Conservation (phyloP, 78 protist genomes). For the Trichosphaerium sp. region DNA sequence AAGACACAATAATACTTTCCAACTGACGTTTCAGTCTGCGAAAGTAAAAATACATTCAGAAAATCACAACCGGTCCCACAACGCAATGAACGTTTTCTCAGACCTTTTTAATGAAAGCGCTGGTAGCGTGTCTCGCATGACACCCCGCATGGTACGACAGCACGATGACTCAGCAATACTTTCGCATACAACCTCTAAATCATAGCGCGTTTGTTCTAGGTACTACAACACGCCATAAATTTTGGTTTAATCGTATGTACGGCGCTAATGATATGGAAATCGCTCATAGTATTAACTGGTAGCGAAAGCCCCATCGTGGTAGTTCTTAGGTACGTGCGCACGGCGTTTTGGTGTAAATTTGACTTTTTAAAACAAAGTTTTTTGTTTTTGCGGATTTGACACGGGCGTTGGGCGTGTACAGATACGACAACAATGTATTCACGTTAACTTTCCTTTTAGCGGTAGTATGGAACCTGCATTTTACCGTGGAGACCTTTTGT, state of each 20-base stretch:
- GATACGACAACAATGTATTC: not conserved
- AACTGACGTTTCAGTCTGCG: too few relatives aligned
- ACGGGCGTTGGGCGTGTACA: too few relatives aligned
- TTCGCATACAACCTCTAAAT: too few relatives aligned
- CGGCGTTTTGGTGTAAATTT: not conserved
- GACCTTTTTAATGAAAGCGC: too few relatives aligned
- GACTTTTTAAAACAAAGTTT: not conserved
- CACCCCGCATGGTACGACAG: too few relatives aligned
- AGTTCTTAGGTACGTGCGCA: slow-evolving; percentile 58
- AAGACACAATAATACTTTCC: too few relatives aligned
- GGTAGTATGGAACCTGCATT: slow-evolving; percentile 93
- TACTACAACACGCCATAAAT: slow-evolving; percentile 51
- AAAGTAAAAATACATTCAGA: too few relatives aligned
- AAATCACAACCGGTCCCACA: too few relatives aligned
- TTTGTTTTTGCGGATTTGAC: not conserved
- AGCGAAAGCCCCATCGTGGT: slow-evolving; percentile 90
- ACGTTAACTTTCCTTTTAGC: slow-evolving; percentile 15
- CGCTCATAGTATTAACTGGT: slow-evolving; percentile 67
- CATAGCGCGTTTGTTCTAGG: too few relatives aligned
- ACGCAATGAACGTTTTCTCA: too few relatives aligned
- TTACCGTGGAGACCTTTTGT: slow-evolving; percentile 81
- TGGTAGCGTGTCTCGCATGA: too few relatives aligned
- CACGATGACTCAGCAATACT: too few relatives aligned
- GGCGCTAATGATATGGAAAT: slow-evolving; percentile 87
- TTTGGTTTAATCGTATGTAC: slow-evolving; percentile 68